phyloP scores from a whole-genome alignment of 2,329 filamentous ascomycete genomes.

The Cladophialophora carrionii region DNA sequence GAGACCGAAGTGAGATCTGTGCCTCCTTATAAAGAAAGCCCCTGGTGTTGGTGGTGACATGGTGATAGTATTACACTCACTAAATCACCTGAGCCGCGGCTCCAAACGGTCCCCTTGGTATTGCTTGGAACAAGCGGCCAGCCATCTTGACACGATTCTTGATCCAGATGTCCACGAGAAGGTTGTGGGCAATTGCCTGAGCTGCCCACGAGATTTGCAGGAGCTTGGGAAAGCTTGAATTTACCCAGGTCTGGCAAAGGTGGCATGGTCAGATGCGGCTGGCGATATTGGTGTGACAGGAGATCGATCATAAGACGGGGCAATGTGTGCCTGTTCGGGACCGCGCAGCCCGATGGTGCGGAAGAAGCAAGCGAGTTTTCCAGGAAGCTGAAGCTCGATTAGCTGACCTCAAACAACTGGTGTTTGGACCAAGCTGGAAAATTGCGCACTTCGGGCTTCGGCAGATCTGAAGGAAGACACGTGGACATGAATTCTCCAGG shows the following conservation, averaged over 20 bases:
- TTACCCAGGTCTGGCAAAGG: neutral
- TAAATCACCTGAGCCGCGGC: neutral
- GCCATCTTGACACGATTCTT: constrained; percentile 14
- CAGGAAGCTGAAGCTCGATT: neutral
- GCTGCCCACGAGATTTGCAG: constrained; percentile 8
- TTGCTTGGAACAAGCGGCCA: constrained; percentile 1
- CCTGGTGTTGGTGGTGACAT: neutral
- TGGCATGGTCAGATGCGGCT: neutral
- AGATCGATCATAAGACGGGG: neutral
- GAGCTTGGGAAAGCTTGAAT: constrained; percentile 7
- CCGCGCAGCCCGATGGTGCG: neutral
- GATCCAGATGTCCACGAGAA: constrained; percentile 9
- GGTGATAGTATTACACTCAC: neutral
- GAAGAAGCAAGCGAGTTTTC: neutral
- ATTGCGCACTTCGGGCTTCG: neutral
- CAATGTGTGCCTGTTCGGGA: neutral
- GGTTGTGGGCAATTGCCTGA: neutral
- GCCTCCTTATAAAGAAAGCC: constrained; percentile 1
- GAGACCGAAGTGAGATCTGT: neutral
- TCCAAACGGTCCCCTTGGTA: neutral
- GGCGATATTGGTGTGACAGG: neutral
- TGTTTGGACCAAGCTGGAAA: constrained; percentile 6
- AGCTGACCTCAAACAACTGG: neutral
- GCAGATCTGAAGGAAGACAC: neutral
- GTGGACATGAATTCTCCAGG: neutral